Evolutionary conservation across 495 filamentous ascomycete genomes (phyloP), one percentile per base, ranked within the genome.

Genomic region (Thozetella sp.): DNA sequence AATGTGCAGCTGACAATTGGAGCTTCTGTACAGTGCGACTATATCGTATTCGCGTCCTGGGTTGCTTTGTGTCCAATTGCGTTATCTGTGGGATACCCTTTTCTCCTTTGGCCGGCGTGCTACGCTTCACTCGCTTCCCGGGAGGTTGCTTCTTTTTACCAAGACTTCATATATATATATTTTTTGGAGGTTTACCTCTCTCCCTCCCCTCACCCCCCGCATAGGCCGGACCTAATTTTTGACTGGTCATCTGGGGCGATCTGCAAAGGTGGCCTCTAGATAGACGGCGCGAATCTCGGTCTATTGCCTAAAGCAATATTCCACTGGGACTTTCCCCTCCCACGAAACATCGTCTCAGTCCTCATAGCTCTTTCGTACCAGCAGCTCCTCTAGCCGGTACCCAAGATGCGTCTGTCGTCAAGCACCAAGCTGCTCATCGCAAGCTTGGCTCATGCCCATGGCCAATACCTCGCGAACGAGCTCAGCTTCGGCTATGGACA

Each of bases 401-500:
- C 60, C 59, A 68, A 52, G 50, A 82, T 82, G 79, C 79, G 77
- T 66, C 57, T 77, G 58, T 56, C 72, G 22, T 72, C 68, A 61
- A 64, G 74, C 58, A 59, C 78, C 27, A 76, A 73, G 56, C 68
- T 74, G 51, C 74, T 86, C 30, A 74, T 88, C 58, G 80, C 83
- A 53, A 73, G 83, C 64, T 73, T 80, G 27, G 85, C 83, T 34
- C 76, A 79, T 26, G 87, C 87, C 34, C 83, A 90, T 63, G 83
- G 82, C 45, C 76, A 83, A 48, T 83, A 81, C 62, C 79, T 85
- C 22, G 73, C 80, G 57, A 82, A 73, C 53, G 83, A 88, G 75
- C 74, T 87, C 80, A 93, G 90, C 69, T 97, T 97, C 70, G 93
- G 93, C 20, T 84, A 89, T 65, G 83, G 83, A 55, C 74, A 77